Evolutionary conservation across 768 basidiomycete species (phyloP), one percentile per base, ranked within the genome.

Genomic region (Cubamyces sp.): DNA sequence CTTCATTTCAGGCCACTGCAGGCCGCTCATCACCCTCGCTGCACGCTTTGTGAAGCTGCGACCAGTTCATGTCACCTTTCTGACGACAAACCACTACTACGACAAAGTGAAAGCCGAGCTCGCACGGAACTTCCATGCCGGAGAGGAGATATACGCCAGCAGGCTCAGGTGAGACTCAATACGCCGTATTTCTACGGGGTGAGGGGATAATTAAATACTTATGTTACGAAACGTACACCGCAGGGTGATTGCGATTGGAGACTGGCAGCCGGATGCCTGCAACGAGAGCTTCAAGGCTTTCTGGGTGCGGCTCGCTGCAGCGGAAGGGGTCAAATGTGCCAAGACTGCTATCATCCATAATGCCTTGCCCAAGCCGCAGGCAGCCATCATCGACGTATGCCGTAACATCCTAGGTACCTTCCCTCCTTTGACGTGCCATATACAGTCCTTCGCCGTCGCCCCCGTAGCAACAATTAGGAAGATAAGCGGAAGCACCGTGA

Each of bases 1-100:
- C 14, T 12, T 39, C 18, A 6, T 40, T 18, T 19, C 47, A 67
- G 66, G 66, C 9, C 66, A 67, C n/a, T 54, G 53, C 3, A 52
- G 66, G n/a, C 66, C 66, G 7, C 43, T 67, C 8, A 42, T 61
- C 47, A 54, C 47, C 48, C 49, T 64, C 3, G 26, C 46, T 9
- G 64, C 62, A 4, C 60, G 61, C 5, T n/a, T 67, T 6, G 58
- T 64, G 16, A 62, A 62, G 58, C 37, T 59, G n/a, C 60, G 53
- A 7, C 37, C 54, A 4, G 41, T 61, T 3, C 21, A 37, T 11
- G 54, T 67, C 18, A 67, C 66, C 1, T 43, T 67, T n/a, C 54
- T 67, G 19, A 48, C 50, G 21, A 62, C 54, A 7, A 19, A 50
- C 9, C 30, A 7, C 1, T 50, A 62, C 15, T 57, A 47, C 30